phyloP scores from a whole-genome alignment of 169 alveolate species.

The Plasmodium malariae region DNA sequence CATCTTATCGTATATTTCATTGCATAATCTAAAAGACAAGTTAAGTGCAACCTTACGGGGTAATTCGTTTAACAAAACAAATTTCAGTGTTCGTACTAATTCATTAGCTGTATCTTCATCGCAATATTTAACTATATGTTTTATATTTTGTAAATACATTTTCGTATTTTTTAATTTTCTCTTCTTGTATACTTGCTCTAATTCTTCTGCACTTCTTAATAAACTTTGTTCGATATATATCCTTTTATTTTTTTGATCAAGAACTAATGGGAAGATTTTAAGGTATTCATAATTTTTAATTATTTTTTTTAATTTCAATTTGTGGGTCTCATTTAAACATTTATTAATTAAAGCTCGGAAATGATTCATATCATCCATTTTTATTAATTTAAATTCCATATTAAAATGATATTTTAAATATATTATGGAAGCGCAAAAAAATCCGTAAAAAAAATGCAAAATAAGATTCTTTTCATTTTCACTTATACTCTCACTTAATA shows the following conservation, averaged over 20 bases:
- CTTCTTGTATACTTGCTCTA: conserved; percentile 7
- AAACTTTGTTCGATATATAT: conserved; percentile 29
- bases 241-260: conserved; percentile 37
- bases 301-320: conserved; percentile 28
- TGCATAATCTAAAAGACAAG: conserved; percentile 7
- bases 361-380: conserved; percentile 28
- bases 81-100: conserved; percentile 13
- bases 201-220: conserved; percentile 20
- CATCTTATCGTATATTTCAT: conserved; percentile 47
- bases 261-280: conserved; percentile 37
- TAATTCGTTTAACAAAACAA: conserved; percentile 41
- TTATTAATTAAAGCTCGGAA: conserved; percentile 12
- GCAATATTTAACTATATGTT: conserved; percentile 39
- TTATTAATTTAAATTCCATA: conserved; percentile 51
- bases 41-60: conserved; percentile 32
- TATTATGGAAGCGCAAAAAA: conserved; percentile 41
- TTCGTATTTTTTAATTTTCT: conserved; percentile 22
- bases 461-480: conserved; percentile 31
- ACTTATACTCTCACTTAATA: conserved; percentile 39
- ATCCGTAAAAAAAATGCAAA: conserved; percentile 54
- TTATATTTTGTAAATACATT: conserved; percentile 15
- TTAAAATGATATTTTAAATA: conserved; percentile 50
- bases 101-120: conserved; percentile 50
- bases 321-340: conserved; percentile 14
- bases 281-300: conserved; percentile 43